Percentiles rank a stretch among this genome's conserved stretches.
These are phyloP conservation scores for Solanum rostratum DNA, from an alignment of 257 asterid genomes.

Conservation along the genomic window DNA sequence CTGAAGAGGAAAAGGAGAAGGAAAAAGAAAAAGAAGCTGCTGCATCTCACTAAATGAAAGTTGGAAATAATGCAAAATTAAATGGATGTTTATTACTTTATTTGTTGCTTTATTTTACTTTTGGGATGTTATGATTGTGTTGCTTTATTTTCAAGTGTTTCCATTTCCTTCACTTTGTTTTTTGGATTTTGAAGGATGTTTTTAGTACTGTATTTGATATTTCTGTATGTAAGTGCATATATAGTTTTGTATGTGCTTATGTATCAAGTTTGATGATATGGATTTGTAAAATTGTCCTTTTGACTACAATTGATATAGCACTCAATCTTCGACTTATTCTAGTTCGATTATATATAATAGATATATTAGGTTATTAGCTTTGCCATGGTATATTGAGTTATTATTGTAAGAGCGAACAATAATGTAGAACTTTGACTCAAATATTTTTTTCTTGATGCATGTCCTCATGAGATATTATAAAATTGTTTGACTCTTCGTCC, in stretches of 20 bases:
- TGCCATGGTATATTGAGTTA: no score
- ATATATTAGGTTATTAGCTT: no score
- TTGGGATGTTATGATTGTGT: conserved; percentile 7
- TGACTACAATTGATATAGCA: not conserved
- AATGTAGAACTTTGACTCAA: no score
- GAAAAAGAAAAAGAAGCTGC: conserved; percentile 27
- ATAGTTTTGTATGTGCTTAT: not conserved
- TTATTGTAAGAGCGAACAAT: not conserved
- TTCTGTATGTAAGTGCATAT: not conserved
- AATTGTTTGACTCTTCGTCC: no score
- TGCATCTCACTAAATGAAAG: conserved; percentile 10
- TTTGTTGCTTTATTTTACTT: not conserved
- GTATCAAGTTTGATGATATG: not conserved
- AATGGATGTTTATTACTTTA: not conserved
- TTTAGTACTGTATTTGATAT: not conserved
- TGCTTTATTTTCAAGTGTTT: not conserved
- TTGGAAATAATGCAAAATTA: not conserved
- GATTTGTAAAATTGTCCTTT: not conserved
- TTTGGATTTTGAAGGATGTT: not conserved
- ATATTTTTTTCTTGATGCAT: accelerated
- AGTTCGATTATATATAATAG: no score
- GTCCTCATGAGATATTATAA: accelerated
- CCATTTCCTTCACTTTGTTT: not conserved
- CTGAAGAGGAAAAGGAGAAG: conserved; percentile 54
- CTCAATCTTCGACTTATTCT: no score